Evolutionary conservation across 371 early-diverging fungal species (phyloP).

Genomic region (Lichtheimia ramosa): DNA sequence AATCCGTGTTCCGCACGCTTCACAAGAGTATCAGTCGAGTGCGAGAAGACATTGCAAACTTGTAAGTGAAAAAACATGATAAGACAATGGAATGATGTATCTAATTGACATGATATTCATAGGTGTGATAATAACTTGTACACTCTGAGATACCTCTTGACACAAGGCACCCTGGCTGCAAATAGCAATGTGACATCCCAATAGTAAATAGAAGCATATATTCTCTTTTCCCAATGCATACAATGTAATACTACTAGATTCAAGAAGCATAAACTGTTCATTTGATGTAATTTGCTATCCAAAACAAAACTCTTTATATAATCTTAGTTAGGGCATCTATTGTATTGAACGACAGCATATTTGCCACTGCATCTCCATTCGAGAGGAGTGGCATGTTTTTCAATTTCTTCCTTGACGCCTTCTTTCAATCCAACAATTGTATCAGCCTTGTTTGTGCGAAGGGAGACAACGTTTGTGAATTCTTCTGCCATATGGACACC

Average conservation of each 20-base stretch:
- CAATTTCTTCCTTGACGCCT: slow-evolving; percentile 63
- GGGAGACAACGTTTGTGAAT: slow-evolving; percentile 64
- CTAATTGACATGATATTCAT: slow-evolving; percentile 5
- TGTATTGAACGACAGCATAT: slow-evolving; percentile 72
- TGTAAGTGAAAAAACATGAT: slow-evolving; percentile 55
- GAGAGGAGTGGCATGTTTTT: slow-evolving; percentile 30
- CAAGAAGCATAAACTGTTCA: too few relatives aligned
- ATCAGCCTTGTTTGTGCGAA: slow-evolving; percentile 91
- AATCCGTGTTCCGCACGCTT: slow-evolving; percentile 75
- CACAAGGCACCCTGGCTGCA: slow-evolving; percentile 25
- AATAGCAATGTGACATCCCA: neutral
- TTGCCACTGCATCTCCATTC: slow-evolving; percentile 77
- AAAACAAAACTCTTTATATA: too few relatives aligned
- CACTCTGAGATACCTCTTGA: slow-evolving; percentile 69
- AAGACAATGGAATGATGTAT: neutral
- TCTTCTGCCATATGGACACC: slow-evolving; percentile 62
- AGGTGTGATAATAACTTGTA: slow-evolving; percentile 86
- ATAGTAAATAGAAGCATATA: too few relatives aligned
- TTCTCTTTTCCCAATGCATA: too few relatives aligned
- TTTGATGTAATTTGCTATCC: too few relatives aligned
- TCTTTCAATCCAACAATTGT: slow-evolving; percentile 75
- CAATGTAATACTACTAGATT: too few relatives aligned
- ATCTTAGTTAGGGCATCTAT: neutral
- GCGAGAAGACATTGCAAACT: slow-evolving; percentile 72
- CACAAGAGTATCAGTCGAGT: slow-evolving; percentile 73